Conservation (phyloP, 2,329 filamentous ascomycete genomes). For the Nemania sp. region DNA sequence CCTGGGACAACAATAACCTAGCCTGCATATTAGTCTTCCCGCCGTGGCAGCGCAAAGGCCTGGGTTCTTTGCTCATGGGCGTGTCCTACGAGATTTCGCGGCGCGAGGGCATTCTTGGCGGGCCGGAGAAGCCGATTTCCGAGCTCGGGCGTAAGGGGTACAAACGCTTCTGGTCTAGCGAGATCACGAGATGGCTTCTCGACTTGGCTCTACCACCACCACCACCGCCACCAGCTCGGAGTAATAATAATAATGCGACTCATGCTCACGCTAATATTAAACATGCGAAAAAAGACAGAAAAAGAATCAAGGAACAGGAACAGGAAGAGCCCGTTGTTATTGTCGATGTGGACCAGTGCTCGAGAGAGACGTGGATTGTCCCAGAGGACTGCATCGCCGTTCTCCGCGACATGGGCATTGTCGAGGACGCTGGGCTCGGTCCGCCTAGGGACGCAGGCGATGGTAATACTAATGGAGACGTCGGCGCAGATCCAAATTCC, state of each 20-base stretch:
- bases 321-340: constrained; percentile 43
- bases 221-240: too few species aligned
- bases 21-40: constrained; percentile 96
- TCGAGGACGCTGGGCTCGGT: constrained; percentile 53
- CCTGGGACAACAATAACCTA: constrained; percentile 97
- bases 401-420: constrained; percentile 77
- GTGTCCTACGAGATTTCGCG: constrained; percentile 90
- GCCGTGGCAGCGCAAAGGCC: constrained; percentile 88
- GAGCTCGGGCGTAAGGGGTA: constrained; percentile 84
- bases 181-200: constrained; percentile 73
- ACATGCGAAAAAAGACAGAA: constrained; percentile 8
- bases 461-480: constrained; percentile 53
- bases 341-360: constrained; percentile 71
- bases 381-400: constrained; percentile 80
- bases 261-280: neutral
- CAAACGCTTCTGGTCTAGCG: constrained; percentile 80
- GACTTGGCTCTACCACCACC: constrained; percentile 45
- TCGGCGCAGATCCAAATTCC: constrained; percentile 19
- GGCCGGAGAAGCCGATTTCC: constrained; percentile 91
- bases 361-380: constrained; percentile 78
- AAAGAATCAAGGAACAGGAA: constrained; percentile 17
- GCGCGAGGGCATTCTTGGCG: constrained; percentile 80
- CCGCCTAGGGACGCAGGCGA: constrained; percentile 66
- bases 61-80: constrained; percentile 88
- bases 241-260: constrained; percentile 2